Evolutionary conservation across 73 alveolate species (phyloP), one percentile per base, ranked within the genome.

Genomic region (Effrenium voratum): DNA sequence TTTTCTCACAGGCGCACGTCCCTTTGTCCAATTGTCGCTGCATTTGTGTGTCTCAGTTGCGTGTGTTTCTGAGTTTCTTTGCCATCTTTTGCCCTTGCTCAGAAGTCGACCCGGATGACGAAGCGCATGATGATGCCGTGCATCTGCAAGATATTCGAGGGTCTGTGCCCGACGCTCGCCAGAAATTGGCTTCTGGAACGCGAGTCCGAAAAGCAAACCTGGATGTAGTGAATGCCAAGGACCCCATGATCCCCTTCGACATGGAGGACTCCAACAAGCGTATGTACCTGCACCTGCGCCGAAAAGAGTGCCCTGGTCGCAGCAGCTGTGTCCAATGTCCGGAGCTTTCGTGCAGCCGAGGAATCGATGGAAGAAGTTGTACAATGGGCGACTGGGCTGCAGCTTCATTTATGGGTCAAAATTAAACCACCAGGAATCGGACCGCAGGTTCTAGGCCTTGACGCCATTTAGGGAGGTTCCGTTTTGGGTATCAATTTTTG

Each of bases 91-190:
- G 45, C 46, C 30, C 15, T 72, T 10, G 40, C 75, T 50, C 52
- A 82, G 92, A 82, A 49, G 46, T 82, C 36, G 92, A 82, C 49
- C 68, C 60, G 6, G 92, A 82, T 19, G 92, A 82, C 43, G 92
- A 82, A 82, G 92, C 92, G 13, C 92, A 82, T 30, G 92, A 82
- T 82, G 92, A 82, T 47, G 92, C 92, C 1, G 92, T 82, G 38
- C 92, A 82, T 82, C 34, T 82, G 75, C 49, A 72, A n/a, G 92
- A 82, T 60, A 82, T 82, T 72, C n/a, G 76, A 0, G 92, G 92
- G 24, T 82, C 92, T 1, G 92, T 82, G 5, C 92, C 92, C 0
- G 92, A 22, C 68, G 68, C 68, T 55, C 30, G 22, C 68, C 30
- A 22, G 68, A 22, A 55, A 15, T 55, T 55, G 68, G 68, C 22